These are phyloP conservation scores for Aureobasidium sp. DNA, from an alignment of 2,329 filamentous ascomycete species.

Conservation along the genomic window DNA sequence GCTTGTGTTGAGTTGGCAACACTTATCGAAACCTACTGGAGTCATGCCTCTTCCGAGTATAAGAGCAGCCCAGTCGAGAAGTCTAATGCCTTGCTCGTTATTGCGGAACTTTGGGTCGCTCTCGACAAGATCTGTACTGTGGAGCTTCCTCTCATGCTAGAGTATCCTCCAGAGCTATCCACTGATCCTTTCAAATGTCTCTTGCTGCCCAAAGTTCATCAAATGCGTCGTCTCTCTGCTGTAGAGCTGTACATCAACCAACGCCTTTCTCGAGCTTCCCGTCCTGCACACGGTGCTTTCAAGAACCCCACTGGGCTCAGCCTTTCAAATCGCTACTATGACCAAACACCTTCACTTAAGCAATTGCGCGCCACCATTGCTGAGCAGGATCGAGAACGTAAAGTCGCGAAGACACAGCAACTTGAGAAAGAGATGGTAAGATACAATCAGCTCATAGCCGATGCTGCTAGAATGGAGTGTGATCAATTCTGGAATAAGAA, in stretches of 20 bases:
- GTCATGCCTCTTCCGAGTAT: slow-evolving; percentile 28
- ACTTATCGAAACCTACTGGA: slow-evolving; percentile 17
- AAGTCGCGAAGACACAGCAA: slow-evolving; percentile 32
- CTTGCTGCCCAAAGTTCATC: slow-evolving; percentile 37
- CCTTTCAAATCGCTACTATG: slow-evolving; percentile 40
- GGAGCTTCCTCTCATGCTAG: slow-evolving; percentile 38
- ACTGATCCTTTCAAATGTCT: slow-evolving; percentile 46
- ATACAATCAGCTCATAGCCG: neutral
- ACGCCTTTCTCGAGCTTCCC: slow-evolving; percentile 21
- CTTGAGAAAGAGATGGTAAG: slow-evolving; percentile 19
- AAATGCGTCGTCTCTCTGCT: slow-evolving; percentile 43
- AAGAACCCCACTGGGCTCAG: slow-evolving; percentile 34
- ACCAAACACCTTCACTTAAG: slow-evolving; percentile 19
- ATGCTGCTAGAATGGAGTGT: neutral
- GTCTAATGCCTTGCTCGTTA: slow-evolving; percentile 44
- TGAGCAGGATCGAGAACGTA: slow-evolving; percentile 20
- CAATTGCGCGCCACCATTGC: slow-evolving; percentile 28
- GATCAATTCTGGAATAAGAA: neutral
- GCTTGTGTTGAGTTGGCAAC: slow-evolving; percentile 11
- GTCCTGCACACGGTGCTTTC: slow-evolving; percentile 31
- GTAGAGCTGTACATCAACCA: slow-evolving; percentile 43
- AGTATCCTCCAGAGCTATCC: slow-evolving; percentile 45
- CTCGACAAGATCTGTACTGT: slow-evolving; percentile 44
- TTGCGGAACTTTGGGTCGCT: slow-evolving; percentile 50
- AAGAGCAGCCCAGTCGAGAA: slow-evolving; percentile 39